Evolutionary conservation across 78 protist species (phyloP).

Genomic region (Dictyostelium capitatum): DNA sequence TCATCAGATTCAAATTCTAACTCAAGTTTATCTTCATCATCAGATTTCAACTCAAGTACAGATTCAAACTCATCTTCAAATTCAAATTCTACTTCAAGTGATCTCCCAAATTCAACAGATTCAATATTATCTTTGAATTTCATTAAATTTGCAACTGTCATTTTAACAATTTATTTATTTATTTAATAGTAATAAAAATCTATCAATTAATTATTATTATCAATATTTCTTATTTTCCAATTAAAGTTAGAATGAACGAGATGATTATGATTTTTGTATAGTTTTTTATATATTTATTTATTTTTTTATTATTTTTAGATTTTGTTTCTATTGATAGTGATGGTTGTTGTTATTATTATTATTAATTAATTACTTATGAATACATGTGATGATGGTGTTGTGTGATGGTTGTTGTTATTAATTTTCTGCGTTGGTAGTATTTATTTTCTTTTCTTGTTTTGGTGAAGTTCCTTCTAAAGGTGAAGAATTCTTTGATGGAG

Average conservation of each 20-base stretch:
- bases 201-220: too few relatives aligned
- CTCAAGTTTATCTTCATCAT: neutral
- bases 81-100: neutral
- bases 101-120: too few relatives aligned
- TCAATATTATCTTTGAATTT: too few relatives aligned
- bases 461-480: slow-evolving; percentile 16
- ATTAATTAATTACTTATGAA: too few relatives aligned
- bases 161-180: too few relatives aligned
- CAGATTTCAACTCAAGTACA: neutral
- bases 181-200: too few relatives aligned
- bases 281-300: neutral
- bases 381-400: too few relatives aligned
- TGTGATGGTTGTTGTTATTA: neutral
- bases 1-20: neutral
- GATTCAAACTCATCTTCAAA: too few relatives aligned
- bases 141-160: too few relatives aligned
- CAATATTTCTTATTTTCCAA: too few relatives aligned
- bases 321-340: neutral
- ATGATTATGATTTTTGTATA: too few relatives aligned
- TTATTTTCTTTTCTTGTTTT: neutral
- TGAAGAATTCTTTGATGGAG: slow-evolving; percentile 3
- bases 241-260: too few relatives aligned
- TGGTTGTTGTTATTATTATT: neutral
- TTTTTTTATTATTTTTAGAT: neutral
- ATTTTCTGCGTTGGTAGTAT: neutral